Percentiles rank a stretch among this genome's conserved stretches.
Evolutionary conservation across 176 grass and related monocot genomes (phyloP).

Genomic region (Cenchrus americanus): DNA sequence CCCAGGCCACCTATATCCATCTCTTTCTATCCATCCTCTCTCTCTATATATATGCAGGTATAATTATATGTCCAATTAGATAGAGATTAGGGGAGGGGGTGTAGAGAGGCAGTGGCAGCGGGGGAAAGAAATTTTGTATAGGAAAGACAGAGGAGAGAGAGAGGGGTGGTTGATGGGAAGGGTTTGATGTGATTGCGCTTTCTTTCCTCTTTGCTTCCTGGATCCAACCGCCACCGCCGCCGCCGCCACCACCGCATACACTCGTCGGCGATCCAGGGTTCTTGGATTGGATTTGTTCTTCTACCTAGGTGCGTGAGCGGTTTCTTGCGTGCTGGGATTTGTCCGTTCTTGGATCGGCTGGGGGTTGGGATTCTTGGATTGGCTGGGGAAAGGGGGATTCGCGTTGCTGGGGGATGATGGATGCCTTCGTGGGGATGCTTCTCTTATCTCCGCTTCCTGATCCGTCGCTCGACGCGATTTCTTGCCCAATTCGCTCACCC

Average conservation of each 20-base stretch:
- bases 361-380: background rate
- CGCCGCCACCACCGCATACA: background rate
- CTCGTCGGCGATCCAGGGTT: background rate
- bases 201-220: constrained; percentile 6
- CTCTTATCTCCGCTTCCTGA: constrained; percentile 21
- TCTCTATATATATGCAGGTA: constrained; percentile 33
- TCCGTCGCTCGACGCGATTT: constrained; percentile 3
- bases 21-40: constrained; percentile 10
- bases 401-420: background rate
- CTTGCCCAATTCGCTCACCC: constrained; percentile 20
- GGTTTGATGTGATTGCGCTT: constrained; percentile 35
- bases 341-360: background rate
- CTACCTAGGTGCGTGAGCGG: constrained; percentile 34
- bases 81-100: background rate
- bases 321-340: background rate
- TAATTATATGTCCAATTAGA: constrained; percentile 28
- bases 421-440: background rate
- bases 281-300: constrained; percentile 11
- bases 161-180: constrained; percentile 22
- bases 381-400: background rate
- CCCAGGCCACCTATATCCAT: constrained; percentile 3
- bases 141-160: background rate
- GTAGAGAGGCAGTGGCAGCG: background rate
- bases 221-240: constrained; percentile 24
- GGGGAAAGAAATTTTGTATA: background rate